Base-by-base conservation (phyloP, 768 basidiomycete genomes). In the Suillus americanus region DNA sequence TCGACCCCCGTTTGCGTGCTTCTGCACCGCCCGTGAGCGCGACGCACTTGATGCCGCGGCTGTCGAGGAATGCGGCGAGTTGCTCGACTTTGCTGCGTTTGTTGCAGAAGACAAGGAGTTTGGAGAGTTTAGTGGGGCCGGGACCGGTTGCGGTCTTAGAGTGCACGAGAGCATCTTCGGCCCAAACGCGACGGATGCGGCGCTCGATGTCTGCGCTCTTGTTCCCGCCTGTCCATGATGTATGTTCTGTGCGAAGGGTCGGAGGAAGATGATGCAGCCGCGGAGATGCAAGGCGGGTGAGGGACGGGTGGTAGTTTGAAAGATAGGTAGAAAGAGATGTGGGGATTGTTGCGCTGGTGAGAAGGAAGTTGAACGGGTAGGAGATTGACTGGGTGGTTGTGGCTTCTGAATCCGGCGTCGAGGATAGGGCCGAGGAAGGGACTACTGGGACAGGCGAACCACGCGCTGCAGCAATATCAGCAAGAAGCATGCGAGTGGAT, bases 261-360 rank as follows among this genome's bases (percentile, higher is more conserved):
- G 82, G 75, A 0, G 95, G 95, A 1, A 97, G 86, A 46, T 83
- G 86, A 71, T 97, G 95, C 9, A 97, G 79, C 23, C 84, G 82
- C 0, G 92, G 92, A 0, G 94, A 95, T 18, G 90, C 87, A 50
- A 95, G 84, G n/a, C 89, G 86, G n/a, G 81, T 79, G 60, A 91
- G 77, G 2, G 74, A 61, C 0, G 92, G 91, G 68, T 92, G 90
- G 63, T 85, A 75, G 0, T 74, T 75, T 66, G 85, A 82, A 35
- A 94, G 82, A 73, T 92, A 90, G 25, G 81, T 73, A 33, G 86
- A 83, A 56, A 93, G 87, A 3, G 90, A 84, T 40, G 86, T 83
- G 8, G 95, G 95, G 65, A 97, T 91, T 3, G 95, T 97, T 0
- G 95, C 95, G 53, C 90, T 90, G 18, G 90, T 89, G 33, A 97